Evolutionary conservation across 345 rosid genomes (phyloP), one percentile per base, ranked within the genome.

Genomic region (Durio zibethinus): DNA sequence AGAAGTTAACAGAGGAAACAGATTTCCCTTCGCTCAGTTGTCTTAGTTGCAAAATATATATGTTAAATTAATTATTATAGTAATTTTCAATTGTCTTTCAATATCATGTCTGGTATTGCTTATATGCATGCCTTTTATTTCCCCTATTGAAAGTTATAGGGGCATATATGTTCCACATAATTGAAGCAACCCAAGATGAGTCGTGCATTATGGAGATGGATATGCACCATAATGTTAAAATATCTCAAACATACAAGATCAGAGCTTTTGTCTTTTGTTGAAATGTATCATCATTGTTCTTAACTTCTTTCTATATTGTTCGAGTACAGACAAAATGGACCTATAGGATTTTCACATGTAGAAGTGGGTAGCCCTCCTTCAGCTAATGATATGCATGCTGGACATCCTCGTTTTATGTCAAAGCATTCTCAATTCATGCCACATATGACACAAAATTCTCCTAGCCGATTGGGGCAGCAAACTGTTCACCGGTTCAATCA

Each of bases 391-490:
- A 80, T 76, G 56, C 89, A 87, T 81, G 80, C 78, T 77, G 93
- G 98, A 73, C 85, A 82, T 78, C 82, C 89, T 70, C 93, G 85
- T 68, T 83, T 84, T 66, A 83, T 82, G 77, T 84, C 97, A 78
- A 90, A 88, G 85, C 81, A 90, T 78, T 78, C 91, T 57, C 85
- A 87, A 84, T 83, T 82, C 67, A 81, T 75, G 71, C 84, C 92
- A 16, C 97, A 90, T 64, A 60, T 83, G 62, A 54, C 92, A 4
- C 95, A 92, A 78, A 96, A 88, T 85, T 85, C 93, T 74, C 94
- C 94, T 8, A 96, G 99, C 82, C 97, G 98, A 62, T 90, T 96
- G 80, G 92, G 98, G 68, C 99, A 96, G 77, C 97, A 88, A 77
- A 89, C 89, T 79, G 83, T 79, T 71, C 97, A 80, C 42, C 87